phyloP scores from a whole-genome alignment of 805 yeast species.

The Yarrowia bubula region DNA sequence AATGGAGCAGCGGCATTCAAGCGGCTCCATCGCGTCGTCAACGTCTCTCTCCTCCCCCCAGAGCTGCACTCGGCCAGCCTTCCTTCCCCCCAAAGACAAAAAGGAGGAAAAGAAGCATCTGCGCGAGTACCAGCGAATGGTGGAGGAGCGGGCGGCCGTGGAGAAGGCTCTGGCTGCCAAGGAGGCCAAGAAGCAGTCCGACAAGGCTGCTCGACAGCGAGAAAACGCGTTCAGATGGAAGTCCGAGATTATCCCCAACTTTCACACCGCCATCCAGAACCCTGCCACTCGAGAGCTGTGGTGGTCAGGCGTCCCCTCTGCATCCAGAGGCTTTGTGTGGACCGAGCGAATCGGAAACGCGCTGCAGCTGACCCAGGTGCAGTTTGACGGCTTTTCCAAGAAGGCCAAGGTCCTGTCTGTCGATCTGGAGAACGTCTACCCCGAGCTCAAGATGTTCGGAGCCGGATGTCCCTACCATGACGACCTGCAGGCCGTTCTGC shows the following conservation, averaged over 20 bases:
- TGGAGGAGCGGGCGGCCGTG: conserved; percentile 40
- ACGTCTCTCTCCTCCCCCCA: conserved; percentile 29
- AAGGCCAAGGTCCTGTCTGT: conserved; percentile 42
- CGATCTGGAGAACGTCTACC: conserved; percentile 45
- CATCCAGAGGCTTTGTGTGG: conserved; percentile 53
- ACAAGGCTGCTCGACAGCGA: conserved; percentile 32
- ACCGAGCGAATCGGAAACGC: conserved; percentile 48
- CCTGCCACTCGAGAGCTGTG: conserved; percentile 52
- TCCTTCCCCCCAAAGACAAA: conserved; percentile 58
- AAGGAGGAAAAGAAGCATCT: conserved; percentile 25
- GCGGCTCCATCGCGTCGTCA: background rate
- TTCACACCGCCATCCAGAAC: conserved; percentile 39
- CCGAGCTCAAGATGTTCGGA: conserved; percentile 44
- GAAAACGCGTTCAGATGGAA: conserved; percentile 44
- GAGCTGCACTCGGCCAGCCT: conserved; percentile 58
- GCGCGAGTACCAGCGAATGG: conserved; percentile 33
- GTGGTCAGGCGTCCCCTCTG: conserved; percentile 60
- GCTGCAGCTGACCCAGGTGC: conserved; percentile 46
- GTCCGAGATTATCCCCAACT: conserved; percentile 42
- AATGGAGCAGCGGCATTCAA: background rate
- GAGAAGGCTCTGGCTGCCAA: conserved; percentile 39
- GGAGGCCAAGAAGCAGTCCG: conserved; percentile 27
- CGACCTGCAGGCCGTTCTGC: conserved; percentile 40
- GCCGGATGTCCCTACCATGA: conserved; percentile 38
- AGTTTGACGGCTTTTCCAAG: conserved; percentile 46